These are phyloP conservation scores for Hypocrella siamensis DNA, from an alignment of 2,329 filamentous ascomycete genomes.

Conservation along the genomic window DNA sequence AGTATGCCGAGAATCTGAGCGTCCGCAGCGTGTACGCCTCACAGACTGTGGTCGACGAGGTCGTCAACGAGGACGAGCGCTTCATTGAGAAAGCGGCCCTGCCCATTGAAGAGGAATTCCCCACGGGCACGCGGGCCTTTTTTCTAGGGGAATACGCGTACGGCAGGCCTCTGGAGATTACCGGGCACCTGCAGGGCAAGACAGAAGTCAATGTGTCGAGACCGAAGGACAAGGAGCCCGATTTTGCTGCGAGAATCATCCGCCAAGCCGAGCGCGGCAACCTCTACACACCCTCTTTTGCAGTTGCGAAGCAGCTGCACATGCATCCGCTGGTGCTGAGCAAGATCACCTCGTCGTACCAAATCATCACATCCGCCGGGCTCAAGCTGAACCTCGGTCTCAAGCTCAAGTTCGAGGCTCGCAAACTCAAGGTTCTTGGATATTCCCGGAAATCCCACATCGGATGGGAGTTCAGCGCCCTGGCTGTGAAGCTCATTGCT, in stretches of 20 bases:
- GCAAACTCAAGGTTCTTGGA: slow-evolving; percentile 87
- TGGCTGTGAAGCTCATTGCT: slow-evolving; percentile 64
- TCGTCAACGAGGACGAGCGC: slow-evolving; percentile 78
- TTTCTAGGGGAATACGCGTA: slow-evolving; percentile 91
- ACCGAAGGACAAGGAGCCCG: slow-evolving; percentile 55
- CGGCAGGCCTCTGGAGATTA: slow-evolving; percentile 74
- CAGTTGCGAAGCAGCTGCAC: slow-evolving; percentile 68
- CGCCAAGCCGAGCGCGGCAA: slow-evolving; percentile 50
- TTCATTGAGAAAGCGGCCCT: slow-evolving; percentile 85
- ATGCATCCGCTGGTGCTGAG: slow-evolving; percentile 80
- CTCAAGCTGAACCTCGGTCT: slow-evolving; percentile 79
- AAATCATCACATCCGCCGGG: slow-evolving; percentile 61
- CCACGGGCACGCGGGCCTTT: slow-evolving; percentile 67
- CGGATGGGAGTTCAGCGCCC: slow-evolving; percentile 91
- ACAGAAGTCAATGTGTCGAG: slow-evolving; percentile 65
- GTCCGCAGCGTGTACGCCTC: slow-evolving; percentile 83
- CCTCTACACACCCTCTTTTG: slow-evolving; percentile 73
- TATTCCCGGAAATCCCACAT: slow-evolving; percentile 76
- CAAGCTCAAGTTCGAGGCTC: slow-evolving; percentile 92
- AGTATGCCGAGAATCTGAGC: slow-evolving; percentile 75
- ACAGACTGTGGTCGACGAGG: slow-evolving; percentile 78
- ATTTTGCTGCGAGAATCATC: slow-evolving; percentile 68
- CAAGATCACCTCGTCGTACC: slow-evolving; percentile 92
- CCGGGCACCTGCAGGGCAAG: slow-evolving; percentile 57
- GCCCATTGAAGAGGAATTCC: slow-evolving; percentile 84